A percentile compares a stretch with the other conserved stretches of the same genome.
phyloP scores from a whole-genome alignment of 371 early-diverging fungal species.

The Zopfochytrium polystomum region DNA sequence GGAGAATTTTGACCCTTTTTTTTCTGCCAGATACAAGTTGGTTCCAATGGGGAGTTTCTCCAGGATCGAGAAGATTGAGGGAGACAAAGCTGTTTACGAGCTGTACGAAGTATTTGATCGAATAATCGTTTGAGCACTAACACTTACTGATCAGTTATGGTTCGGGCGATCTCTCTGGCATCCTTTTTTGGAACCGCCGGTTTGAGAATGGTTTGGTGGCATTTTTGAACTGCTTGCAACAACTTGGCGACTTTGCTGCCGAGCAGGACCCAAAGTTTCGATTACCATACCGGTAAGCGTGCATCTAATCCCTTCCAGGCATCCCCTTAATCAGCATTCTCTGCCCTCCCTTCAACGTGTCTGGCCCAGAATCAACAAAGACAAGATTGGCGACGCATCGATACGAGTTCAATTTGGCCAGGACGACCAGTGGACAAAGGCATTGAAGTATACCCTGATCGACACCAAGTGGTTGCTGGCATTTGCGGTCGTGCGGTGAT shows the following conservation, averaged over 20 bases:
- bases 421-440: slow-evolving; percentile 89
- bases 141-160: slow-evolving; percentile 63
- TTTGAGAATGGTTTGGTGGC: slow-evolving; percentile 90
- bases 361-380: slow-evolving; percentile 69
- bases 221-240: slow-evolving; percentile 82
- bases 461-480: slow-evolving; percentile 83
- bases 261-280: slow-evolving; percentile 70
- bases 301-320: background rate
- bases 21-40: slow-evolving; percentile 61
- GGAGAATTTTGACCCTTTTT: background rate
- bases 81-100: slow-evolving; percentile 71
- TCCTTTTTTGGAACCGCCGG: slow-evolving; percentile 79
- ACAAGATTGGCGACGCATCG: slow-evolving; percentile 81
- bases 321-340: too few relatives aligned
- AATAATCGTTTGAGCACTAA: background rate
- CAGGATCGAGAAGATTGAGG: slow-evolving; percentile 78
- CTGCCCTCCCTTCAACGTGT: background rate
- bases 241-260: slow-evolving; percentile 77
- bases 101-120: slow-evolving; percentile 54
- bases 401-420: slow-evolving; percentile 84
- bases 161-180: slow-evolving; percentile 76
- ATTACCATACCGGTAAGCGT: slow-evolving; percentile 69
- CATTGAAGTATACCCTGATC: slow-evolving; percentile 81
- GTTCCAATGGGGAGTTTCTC: slow-evolving; percentile 93
- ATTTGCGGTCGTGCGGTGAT: slow-evolving; percentile 29